Evolutionary conservation across 495 filamentous ascomycete genomes (phyloP), one percentile per base, ranked within the genome.

Genomic region (Endocarpon pusillum): DNA sequence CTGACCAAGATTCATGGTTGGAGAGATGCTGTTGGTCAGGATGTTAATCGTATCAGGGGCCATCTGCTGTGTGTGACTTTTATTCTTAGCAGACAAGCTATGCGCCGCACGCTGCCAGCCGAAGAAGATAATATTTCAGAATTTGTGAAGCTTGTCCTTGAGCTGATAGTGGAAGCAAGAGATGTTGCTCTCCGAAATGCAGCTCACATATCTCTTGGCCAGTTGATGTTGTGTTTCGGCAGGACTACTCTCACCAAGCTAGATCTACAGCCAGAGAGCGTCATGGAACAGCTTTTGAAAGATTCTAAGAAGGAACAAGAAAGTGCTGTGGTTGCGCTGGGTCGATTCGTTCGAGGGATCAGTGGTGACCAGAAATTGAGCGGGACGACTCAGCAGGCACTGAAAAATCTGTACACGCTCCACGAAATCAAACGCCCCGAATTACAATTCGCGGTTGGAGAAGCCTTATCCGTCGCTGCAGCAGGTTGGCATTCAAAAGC

Each of bases 401-500:
- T 80, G 20, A 52, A 65, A 25, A 71, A 66, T 20, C 52, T 97
- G 0, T 79, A 83, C 46, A 59, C 58, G 4, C 50, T 96, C 10
- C 81, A 89, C 46, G 84, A 86, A 42, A 73, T 85, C 18, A 75
- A 75, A 38, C 77, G 84, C 34, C 71, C 81, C 1, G 84, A 94
- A 46, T 62, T 80, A 6, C 87, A 93, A 39, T 93, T 97, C 48
- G 66, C 81, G 3, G 71, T 87, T 8, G 89, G 89, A 7, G 85
- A 91, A 45, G 84, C 89, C 9, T 59, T 94, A 34, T 71, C 75
- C 33, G 76, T 73, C 40, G 68, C 77, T 25, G 71, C 79, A 26
- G 71, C 66, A 18, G 78, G 86, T 21, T 94, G 87, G 87, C 65
- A 76, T 28, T 78, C 73, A 7, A 69, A 64, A 35, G 64, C 72